Base-by-base conservation (phyloP, 164 flowering plant species). In the Malania oleifera region DNA sequence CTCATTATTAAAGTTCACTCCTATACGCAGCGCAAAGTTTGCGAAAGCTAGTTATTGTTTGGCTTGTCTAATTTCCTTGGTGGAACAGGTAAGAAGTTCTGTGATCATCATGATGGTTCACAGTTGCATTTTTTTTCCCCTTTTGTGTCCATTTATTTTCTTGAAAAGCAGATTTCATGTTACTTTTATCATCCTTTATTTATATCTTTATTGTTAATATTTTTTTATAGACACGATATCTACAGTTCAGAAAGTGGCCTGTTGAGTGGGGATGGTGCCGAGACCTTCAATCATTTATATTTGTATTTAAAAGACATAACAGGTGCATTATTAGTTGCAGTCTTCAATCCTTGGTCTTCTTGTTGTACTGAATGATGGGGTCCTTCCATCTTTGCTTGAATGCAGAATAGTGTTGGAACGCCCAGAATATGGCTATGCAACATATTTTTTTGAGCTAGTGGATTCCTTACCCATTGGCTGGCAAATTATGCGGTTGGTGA, bases 251-350 rank as follows among this genome's bases (percentile, higher is more conserved):
- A 28, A 83, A 82, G 27, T 86, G 96, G 97, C 96, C 97, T 58
- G 95, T 82, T 71, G 95, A 93, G 70, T 93, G 98, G 98, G 98
- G 96, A 57, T 90, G 95, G 97, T 90, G 90, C 73, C 80, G 96
- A 39, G 97, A 89, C 60, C 90, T 93, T 24, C 92, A 80, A 41
- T 84, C 98, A 19, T 93, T 93, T 70, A 79, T 89, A 41, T 92
- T 92, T 76, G 91, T 93, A 19, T 93, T 93, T 73, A 77, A 82
- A 72, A 80, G 86, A 64, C 98, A 93, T 66, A 82, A 86, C 69
- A 89, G 98, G 98, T 93, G 28, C 27, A 31, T 48, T 34, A 52
- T 41, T 45, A 43, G 22, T 27, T 38, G 51, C 29, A 25, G 20
- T 12, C 47, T 56, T 56, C 47, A 45, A 24, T 1, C 35, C 37